Base-by-base conservation (phyloP, 805 yeast genomes). In the Suhomyces faveliae region DNA sequence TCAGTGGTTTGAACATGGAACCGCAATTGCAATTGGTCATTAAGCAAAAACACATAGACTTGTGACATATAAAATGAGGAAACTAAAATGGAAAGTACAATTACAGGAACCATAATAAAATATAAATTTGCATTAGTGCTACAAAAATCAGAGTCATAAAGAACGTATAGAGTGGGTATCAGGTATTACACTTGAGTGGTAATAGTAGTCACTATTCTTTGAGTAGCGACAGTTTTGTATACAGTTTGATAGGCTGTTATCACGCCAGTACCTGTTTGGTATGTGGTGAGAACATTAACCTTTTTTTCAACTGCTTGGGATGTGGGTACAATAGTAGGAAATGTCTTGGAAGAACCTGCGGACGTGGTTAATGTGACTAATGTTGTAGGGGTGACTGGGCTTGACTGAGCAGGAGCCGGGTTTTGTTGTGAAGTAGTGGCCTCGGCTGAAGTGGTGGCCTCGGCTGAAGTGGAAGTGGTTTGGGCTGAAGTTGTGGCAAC, bases 1-100 rank as follows among this genome's bases (percentile, higher is more conserved):
- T 74, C 17, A 60, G 61, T 6, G 71, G 71, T 2, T 52, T 68
- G 42, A 59, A 60, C 46, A 47, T 67, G 38, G 70, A 63, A 44
- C 47, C 57, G 21, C 64, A 63, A 40, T 50, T 67, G 23, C 44
- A 42, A 21, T 20, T 40, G 15, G 23, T n/a, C 6, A 10, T 20
- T 7, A 43, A 37, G 22, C 20, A 13, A 25, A 37, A 37, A 25
- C 25, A 21, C 20, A 12, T 37, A 21, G 21, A 33, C 6, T 13
- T 33, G 13, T 15, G 40, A 37, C 17, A n/a, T 37, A 17, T n/a
- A n/a, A n/a, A n/a, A 19, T 5, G 23, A 21, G 12, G 40, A 11
- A 5, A 27, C 15, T 6, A 27, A n/a, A n/a, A 5, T 11, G 5
- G 8, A 6, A 22, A n/a, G n/a, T n/a, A n/a, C n/a, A n/a, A n/a